Evolutionary conservation across 257 asterid genomes (phyloP).

Genomic region (Petunia secreta): DNA sequence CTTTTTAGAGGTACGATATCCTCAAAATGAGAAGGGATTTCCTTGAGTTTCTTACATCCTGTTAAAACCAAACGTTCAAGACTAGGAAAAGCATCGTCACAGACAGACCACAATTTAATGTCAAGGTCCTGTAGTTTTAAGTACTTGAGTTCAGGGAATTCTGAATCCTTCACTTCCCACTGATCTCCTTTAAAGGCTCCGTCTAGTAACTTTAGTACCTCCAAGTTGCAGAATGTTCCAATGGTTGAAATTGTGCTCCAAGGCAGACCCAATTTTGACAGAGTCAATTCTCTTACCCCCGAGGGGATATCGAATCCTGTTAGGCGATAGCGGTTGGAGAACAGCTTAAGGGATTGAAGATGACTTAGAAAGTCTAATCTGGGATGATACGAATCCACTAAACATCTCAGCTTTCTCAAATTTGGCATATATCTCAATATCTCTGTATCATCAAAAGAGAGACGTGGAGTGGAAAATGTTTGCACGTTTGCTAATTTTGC

Average conservation of each 20-base stretch:
- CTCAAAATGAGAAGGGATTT: not conserved
- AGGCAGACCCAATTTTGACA: not conserved
- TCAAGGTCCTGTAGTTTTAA: not conserved
- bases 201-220: not conserved
- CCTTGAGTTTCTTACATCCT: not conserved
- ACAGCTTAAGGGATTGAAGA: not conserved
- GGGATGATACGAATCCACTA: not conserved
- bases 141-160: too few relatives aligned
- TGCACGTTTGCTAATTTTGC: not conserved
- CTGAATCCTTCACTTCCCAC: too few relatives aligned
- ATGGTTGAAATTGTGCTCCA: not conserved
- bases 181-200: not conserved
- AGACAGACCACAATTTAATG: not conserved
- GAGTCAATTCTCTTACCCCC: not conserved
- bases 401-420: not conserved
- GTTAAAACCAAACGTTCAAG: not conserved
- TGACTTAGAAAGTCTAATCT: not conserved
- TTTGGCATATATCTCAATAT: not conserved
- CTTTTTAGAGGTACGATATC: not conserved
- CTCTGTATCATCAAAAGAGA: not conserved
- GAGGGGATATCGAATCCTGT: not conserved
- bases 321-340: not conserved
- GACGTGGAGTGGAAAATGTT: not conserved
- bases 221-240: not conserved
- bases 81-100: not conserved